Conservation (phyloP, 768 basidiomycete genomes). For the Termitomyces sp. region DNA sequence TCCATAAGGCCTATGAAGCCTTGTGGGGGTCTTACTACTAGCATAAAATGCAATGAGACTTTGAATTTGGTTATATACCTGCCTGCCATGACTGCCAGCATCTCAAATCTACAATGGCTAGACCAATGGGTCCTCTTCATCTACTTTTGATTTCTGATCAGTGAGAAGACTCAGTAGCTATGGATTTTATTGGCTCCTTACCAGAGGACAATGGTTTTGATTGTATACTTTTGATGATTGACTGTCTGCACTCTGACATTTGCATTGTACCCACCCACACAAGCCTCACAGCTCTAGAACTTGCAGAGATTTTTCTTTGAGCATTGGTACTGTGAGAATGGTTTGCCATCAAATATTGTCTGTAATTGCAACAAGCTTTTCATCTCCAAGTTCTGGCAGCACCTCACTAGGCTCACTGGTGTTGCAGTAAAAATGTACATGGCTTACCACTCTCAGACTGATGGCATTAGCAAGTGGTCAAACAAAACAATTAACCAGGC, state of each 20-base stretch:
- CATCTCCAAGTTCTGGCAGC: no score
- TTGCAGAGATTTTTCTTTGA: no score
- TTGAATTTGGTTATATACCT: slow-evolving; percentile 8
- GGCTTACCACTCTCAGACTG: not conserved
- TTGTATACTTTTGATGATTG: no score
- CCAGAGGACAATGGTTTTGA: no score
- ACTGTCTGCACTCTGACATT: no score
- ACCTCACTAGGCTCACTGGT: not conserved
- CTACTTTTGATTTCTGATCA: slow-evolving; percentile 21
- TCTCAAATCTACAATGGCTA: slow-evolving; percentile 24
- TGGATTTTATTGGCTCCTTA: no score
- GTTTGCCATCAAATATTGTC: not conserved
- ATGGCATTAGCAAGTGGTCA: not conserved
- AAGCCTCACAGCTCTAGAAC: no score
- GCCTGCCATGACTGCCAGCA: slow-evolving; percentile 13
- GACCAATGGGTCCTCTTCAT: slow-evolving; percentile 23
- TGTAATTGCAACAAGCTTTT: not conserved
- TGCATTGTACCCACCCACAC: no score
- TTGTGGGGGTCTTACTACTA: slow-evolving; percentile 25
- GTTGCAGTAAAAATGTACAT: not conserved
- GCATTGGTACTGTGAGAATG: not conserved
- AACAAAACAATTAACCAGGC: not conserved
- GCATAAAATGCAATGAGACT: slow-evolving; percentile 30
- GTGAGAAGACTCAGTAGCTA: not conserved
- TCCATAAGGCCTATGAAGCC: slow-evolving; percentile 25